A percentile compares a stretch with the other conserved stretches of the same genome.
Evolutionary conservation across 768 basidiomycete species (phyloP).

Genomic region (Macrolepiota albuminosa): DNA sequence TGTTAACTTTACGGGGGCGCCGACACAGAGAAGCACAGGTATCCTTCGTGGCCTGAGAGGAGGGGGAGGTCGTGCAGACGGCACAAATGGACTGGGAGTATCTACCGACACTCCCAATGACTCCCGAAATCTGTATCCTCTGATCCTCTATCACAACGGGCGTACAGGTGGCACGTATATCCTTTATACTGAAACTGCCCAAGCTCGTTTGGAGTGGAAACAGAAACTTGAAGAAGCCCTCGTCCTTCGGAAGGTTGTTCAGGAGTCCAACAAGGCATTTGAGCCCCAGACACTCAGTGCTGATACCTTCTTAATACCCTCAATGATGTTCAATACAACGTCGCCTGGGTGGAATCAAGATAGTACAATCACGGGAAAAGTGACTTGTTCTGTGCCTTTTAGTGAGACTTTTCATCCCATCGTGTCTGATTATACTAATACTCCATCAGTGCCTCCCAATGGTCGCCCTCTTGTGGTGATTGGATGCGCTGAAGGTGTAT

Average conservation of each 20-base stretch:
- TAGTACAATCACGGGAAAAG: conserved; percentile 71
- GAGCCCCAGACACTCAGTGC: conserved; percentile 87
- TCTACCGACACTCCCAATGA: conserved; percentile 46
- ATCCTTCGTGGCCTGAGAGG: conserved; percentile 62
- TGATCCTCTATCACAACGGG: conserved; percentile 86
- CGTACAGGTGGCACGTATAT: conserved; percentile 83
- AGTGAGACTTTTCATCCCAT: conserved; percentile 45
- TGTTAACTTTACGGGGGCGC: conserved; percentile 75
- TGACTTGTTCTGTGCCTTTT: conserved; percentile 95
- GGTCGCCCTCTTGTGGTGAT: conserved; percentile 85
- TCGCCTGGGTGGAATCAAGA: conserved; percentile 71
- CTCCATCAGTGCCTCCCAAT: conserved; percentile 67
- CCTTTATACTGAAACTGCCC: conserved; percentile 78
- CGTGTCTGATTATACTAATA: not conserved
- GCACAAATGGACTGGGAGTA: conserved; percentile 15
- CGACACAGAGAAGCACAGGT: conserved; percentile 70
- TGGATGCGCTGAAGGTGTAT: conserved; percentile 94
- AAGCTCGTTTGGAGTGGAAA: conserved; percentile 83
- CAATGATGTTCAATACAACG: conserved; percentile 41
- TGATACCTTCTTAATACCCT: conserved; percentile 82
- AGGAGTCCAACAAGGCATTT: conserved; percentile 93
- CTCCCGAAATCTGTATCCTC: conserved; percentile 78
- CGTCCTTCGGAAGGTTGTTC: conserved; percentile 76
- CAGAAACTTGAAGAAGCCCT: conserved; percentile 86
- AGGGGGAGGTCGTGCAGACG: conserved; percentile 29